Conservation (phyloP, 495 filamentous ascomycete genomes). For the Neurospora discreta region DNA sequence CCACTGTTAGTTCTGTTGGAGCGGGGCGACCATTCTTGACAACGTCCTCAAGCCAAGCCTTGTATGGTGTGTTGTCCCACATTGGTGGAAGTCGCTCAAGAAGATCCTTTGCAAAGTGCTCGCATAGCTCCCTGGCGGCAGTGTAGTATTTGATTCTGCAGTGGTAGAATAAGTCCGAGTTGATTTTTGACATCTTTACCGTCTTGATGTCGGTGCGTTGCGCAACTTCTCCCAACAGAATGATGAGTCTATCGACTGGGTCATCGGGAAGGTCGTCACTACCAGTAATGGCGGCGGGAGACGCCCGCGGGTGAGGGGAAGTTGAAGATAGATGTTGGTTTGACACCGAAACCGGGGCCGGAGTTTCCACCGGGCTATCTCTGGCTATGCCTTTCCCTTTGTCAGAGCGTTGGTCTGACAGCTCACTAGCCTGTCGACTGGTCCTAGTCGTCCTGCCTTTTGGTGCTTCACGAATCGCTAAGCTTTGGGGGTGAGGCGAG, state of each 20-base stretch:
- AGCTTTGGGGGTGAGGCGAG: neutral
- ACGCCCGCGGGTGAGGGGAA: neutral
- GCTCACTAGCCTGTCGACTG: constrained; percentile 4
- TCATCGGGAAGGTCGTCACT: neutral
- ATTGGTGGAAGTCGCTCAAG: neutral
- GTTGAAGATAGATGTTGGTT: neutral
- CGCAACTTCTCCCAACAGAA: constrained; percentile 8
- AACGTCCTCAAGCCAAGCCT: neutral
- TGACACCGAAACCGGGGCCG: neutral
- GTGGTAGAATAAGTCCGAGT: constrained; percentile 18
- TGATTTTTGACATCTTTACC: constrained; percentile 1
- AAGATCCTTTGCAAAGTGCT: neutral
- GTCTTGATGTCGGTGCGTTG: constrained; percentile 5
- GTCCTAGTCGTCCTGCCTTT: constrained; percentile 6
- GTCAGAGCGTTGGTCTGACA: neutral
- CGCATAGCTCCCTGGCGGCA: neutral
- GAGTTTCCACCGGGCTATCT: neutral
- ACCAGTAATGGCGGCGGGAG: neutral
- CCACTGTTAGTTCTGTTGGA: constrained; percentile 8
- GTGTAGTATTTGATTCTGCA: constrained; percentile 22
- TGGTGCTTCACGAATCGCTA: neutral
- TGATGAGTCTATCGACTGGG: constrained; percentile 6
- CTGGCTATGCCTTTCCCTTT: constrained; percentile 5
- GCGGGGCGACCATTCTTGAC: neutral
- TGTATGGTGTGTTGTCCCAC: neutral